Evolutionary conservation across 169 alveolate genomes (phyloP).

Genomic region (Eimeria acervulina): DNA sequence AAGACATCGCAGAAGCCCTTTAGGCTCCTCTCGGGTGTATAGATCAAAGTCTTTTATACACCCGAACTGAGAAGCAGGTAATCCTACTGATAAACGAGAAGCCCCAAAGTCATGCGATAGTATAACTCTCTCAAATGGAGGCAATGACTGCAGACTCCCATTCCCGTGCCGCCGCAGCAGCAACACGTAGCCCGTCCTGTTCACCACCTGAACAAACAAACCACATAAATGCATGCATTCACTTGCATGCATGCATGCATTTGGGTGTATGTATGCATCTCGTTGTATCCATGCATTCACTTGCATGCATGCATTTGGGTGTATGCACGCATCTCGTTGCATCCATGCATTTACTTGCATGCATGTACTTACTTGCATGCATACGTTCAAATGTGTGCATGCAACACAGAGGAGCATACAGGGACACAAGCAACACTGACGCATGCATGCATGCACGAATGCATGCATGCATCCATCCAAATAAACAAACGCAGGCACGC

Average conservation of each 20-base stretch:
- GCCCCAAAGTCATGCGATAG: conserved; percentile 80
- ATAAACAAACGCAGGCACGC: no score
- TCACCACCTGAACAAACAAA: conserved; percentile 58
- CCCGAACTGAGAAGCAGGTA: conserved; percentile 46
- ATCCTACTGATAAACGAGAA: conserved; percentile 61
- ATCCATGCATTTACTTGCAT: no score
- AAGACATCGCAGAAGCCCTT: conserved; percentile 37
- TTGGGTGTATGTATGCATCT: no score
- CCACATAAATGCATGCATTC: neutral
- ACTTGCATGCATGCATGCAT: no score
- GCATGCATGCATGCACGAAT: no score
- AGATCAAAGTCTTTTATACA: conserved; percentile 30
- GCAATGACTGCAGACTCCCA: conserved; percentile 68
- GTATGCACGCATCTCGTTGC: no score
- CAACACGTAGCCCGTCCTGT: conserved; percentile 57
- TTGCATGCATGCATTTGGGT: no score
- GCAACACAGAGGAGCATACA: no score
- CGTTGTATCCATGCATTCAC: no score
- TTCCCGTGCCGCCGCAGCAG: conserved; percentile 63
- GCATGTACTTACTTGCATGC: neutral
- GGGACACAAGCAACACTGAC: no score
- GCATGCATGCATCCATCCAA: no score
- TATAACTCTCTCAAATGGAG: conserved; percentile 64
- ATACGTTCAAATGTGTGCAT: neutral
- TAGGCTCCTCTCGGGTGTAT: conserved; percentile 20